Evolutionary conservation across 768 basidiomycete genomes (phyloP), one percentile per base, ranked within the genome.

Genomic region (Lyophyllum decastes): DNA sequence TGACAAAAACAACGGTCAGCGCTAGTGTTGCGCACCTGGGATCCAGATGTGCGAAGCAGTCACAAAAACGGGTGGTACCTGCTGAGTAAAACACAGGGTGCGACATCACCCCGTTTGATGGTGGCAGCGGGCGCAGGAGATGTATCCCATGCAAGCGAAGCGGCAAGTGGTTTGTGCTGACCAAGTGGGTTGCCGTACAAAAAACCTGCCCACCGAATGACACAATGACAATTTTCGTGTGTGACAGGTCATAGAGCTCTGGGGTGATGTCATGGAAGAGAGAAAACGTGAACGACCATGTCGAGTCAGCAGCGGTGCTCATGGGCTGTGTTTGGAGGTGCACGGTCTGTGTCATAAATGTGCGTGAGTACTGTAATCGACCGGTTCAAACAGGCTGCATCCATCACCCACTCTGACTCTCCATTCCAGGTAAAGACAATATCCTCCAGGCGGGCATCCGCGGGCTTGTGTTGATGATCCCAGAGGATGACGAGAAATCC

Each of bases 171-270:
- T 51, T 60, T 44, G 73, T 68, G 63, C 82, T 82, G 4, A 71
- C 71, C 0, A 70, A 60, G 43, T 75, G 66, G 57, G 73, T 79
- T 2, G 86, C 86, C 49, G 77, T 78, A 52, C 80, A 81, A 69
- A 92, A 87, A 8, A 86, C 74, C 64, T 93, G 90, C 0, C 90
- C 90, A 16, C 90, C 90, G 64, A 93, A 93, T 1, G 90, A 92
- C 7, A 93, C 88, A 25, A 92, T 73, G 25, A 92, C 78, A 40
- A 93, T 82, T 64, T 83, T 88, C 2, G 82, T 85, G 21, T 60
- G 70, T 5, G 61, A 57, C 0, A 76, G 70, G 56, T 85, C 77
- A 33, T 86, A 82, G 6, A 78, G 68, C 17, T 81, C 62, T 12
- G 54, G 49, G 0, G 89, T 88, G 0, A 93, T 72, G 21, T 87